Conservation (phyloP, 2,329 filamentous ascomycete species). For the Cercospora nicotianae region DNA sequence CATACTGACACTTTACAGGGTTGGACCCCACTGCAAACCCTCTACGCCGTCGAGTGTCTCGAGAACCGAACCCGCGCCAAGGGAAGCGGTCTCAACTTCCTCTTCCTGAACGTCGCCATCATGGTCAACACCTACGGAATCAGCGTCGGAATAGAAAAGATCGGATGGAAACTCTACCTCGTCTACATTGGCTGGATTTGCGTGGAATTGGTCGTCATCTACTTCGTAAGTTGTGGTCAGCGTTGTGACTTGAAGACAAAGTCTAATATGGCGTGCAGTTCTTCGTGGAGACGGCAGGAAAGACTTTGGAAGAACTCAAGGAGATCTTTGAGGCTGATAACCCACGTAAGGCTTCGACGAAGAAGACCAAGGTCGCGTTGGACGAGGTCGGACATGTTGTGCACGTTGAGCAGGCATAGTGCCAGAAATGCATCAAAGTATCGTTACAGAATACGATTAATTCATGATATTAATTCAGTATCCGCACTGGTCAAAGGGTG, state of each 20-base stretch:
- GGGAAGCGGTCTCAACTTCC: constrained; percentile 37
- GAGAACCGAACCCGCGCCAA: constrained; percentile 44
- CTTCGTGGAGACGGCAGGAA: constrained; percentile 43
- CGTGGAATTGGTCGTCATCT: constrained; percentile 36
- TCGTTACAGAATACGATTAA: not conserved
- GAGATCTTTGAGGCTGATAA: constrained; percentile 31
- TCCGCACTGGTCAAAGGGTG: not conserved
- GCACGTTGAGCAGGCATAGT: constrained; percentile 19
- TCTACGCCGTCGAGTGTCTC: constrained; percentile 43
- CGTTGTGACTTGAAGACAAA: too few species aligned
- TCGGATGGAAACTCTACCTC: constrained; percentile 33
- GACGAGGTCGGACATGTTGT: constrained; percentile 31
- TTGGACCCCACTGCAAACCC: constrained; percentile 44
- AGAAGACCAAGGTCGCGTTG: constrained; percentile 34
- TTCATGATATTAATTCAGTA: not conserved
- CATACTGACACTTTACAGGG: constrained; percentile 23
- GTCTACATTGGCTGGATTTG: constrained; percentile 37
- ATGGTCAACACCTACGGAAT: constrained; percentile 42
- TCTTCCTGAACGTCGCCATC: constrained; percentile 48
- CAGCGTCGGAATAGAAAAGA: constrained; percentile 29
- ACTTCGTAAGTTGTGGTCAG: constrained; percentile 17
- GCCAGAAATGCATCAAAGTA: not conserved
- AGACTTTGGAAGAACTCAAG: constrained; percentile 37
- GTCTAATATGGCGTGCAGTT: constrained; percentile 12
- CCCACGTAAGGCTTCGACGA: constrained; percentile 34